Base-by-base conservation (phyloP, 345 rosid genomes). In the Xanthoceras sorbifolium region DNA sequence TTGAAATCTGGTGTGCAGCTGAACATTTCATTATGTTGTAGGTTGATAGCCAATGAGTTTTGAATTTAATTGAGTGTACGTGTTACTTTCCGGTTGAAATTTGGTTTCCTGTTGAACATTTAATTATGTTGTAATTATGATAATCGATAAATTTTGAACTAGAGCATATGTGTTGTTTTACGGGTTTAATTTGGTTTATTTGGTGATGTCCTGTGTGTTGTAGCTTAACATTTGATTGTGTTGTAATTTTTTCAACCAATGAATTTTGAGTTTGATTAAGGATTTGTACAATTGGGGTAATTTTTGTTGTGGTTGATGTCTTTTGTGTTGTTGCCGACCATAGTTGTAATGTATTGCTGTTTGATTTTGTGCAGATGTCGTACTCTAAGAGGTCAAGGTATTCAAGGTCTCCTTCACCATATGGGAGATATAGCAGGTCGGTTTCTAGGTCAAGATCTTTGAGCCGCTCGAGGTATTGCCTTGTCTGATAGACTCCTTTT, bases 351-450 rank as follows among this genome's bases (percentile, higher is more conserved):
- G 1, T n/a, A 7, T 59, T 79, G 20, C 1, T 23, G 3, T 57
- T 3, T 60, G 3, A 32, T 57, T 31, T 22, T 1, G 20, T 60
- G 28, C 74, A 94, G 98, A 94, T 94, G 98, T 89, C 97, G 1
- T 90, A 88, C 85, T 86, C 97, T 2, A 86, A 32, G 79, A 87
- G 98, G 77, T 91, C 90, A 48, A 87, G 89, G 74, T 89, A 92
- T 74, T 89, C 94, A 6, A 84, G 28, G 0, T 89, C 94, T 34
- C 86, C 92, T 42, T 89, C 97, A 1, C 90, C 94, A 12, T 74
- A 73, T 82, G 73, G 62, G 85, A 71, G 86, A 23, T 78, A 85
- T 70, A 40, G 90, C 63, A 80, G 93, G 80, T 88, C 88, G 17
- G 38, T 81, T 44, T 87, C 94, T 31, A 85, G 92, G 85, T 90